These are phyloP conservation scores for Aspergillus flavus DNA, from an alignment of 2,329 filamentous ascomycete species.

Conservation along the genomic window DNA sequence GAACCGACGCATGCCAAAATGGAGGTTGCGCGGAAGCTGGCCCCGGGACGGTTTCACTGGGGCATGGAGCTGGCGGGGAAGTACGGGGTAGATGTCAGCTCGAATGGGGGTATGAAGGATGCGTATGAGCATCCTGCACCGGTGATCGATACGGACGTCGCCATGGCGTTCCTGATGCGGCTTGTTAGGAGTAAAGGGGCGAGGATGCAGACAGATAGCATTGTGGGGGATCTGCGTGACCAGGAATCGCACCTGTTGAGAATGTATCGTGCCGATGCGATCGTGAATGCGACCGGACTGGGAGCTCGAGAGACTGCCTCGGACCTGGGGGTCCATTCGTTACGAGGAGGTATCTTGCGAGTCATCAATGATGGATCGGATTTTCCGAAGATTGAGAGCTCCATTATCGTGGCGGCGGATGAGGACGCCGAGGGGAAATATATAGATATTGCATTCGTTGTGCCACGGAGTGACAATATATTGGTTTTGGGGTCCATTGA, in stretches of 20 bases:
- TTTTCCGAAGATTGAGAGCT: slow-evolving; percentile 47
- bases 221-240: neutral
- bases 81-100: slow-evolving; percentile 33
- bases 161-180: slow-evolving; percentile 47
- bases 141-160: slow-evolving; percentile 51
- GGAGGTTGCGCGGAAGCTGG: neutral
- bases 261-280: slow-evolving; percentile 31
- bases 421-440: slow-evolving; percentile 21
- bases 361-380: slow-evolving; percentile 49
- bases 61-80: neutral
- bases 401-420: slow-evolving; percentile 41
- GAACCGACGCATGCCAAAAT: neutral
- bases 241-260: neutral
- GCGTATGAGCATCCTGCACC: slow-evolving; percentile 51
- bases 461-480: slow-evolving; percentile 15
- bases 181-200: slow-evolving; percentile 49
- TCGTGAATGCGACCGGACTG: slow-evolving; percentile 50
- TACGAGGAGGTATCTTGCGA: slow-evolving; percentile 49
- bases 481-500: slow-evolving; percentile 10
- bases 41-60: slow-evolving; percentile 3
- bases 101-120: slow-evolving; percentile 30
- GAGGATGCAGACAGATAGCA: slow-evolving; percentile 25
- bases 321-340: slow-evolving; percentile 45
- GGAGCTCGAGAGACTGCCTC: slow-evolving; percentile 45
- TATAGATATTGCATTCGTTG: slow-evolving; percentile 13